These are phyloP conservation scores for Pseudomonodictys pantanalensis DNA, from an alignment of 495 filamentous ascomycete genomes.

Conservation along the genomic window DNA sequence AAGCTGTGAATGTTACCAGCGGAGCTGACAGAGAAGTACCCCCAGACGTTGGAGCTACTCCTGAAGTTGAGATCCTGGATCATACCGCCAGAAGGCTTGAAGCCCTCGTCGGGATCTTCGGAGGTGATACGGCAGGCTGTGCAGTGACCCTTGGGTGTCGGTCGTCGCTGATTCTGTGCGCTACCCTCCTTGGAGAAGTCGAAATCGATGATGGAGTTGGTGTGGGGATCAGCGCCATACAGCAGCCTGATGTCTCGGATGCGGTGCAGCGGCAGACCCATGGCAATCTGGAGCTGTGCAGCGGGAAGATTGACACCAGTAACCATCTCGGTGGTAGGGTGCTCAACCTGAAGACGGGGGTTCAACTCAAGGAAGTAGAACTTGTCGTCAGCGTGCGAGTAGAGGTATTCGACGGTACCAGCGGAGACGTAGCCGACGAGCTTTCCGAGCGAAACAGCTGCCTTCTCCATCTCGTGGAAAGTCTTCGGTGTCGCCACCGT, in stretches of 20 bases:
- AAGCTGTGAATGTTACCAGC: conserved; percentile 97
- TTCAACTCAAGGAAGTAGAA: conserved; percentile 99
- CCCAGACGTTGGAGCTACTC: conserved; percentile 98
- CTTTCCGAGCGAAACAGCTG: conserved; percentile 86
- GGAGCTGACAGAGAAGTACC: conserved; percentile 98
- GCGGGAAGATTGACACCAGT: conserved; percentile 95
- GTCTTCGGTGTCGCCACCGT: conserved; percentile 86
- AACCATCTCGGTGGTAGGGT: conserved; percentile 99
- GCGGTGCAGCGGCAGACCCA: conserved; percentile 94
- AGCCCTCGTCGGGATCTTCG: conserved; percentile 97
- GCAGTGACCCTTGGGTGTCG: conserved; percentile 90
- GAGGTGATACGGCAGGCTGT: conserved; percentile 99
- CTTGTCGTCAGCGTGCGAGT: conserved; percentile 96
- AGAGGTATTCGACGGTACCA: conserved; percentile 98
- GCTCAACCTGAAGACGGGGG: conserved; percentile 97
- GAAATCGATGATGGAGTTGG: conserved; percentile 87
- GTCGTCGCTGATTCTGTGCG: conserved; percentile 78
- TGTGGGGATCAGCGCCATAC: conserved; percentile 91
- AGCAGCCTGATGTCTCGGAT: conserved; percentile 94
- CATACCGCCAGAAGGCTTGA: conserved; percentile 98
- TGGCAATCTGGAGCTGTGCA: conserved; percentile 96
- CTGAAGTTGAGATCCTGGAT: conserved; percentile 99
- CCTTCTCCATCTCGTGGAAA: conserved; percentile 95
- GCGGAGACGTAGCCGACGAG: conserved; percentile 98
- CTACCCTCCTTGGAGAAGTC: conserved; percentile 88